Percentiles rank a stretch among this genome's conserved stretches.
phyloP scores from a whole-genome alignment of 2,329 filamentous ascomycete genomes.

The Xylaria sp. region DNA sequence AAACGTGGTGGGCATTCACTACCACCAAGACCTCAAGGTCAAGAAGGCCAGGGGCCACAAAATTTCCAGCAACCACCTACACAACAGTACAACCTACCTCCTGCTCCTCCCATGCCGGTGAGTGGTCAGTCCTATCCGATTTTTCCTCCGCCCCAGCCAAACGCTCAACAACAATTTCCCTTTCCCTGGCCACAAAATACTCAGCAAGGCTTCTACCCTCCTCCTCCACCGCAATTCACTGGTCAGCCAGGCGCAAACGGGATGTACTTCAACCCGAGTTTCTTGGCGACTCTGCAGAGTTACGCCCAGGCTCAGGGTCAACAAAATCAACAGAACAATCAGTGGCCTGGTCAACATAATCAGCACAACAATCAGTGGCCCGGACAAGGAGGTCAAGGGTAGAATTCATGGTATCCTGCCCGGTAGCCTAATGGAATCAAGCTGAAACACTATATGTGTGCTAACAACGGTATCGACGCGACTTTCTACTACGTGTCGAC shows the following conservation, averaged over 20 bases:
- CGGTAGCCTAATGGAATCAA: neutral
- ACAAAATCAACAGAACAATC: slow-evolving; percentile 52
- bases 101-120: slow-evolving; percentile 48
- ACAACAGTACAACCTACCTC: slow-evolving; percentile 47
- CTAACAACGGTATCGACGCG: neutral
- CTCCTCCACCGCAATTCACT: slow-evolving; percentile 57
- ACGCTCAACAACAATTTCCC: slow-evolving; percentile 56
- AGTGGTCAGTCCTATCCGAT: slow-evolving; percentile 49
- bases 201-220: slow-evolving; percentile 49
- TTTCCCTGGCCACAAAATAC: slow-evolving; percentile 57
- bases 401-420: slow-evolving; percentile 25
- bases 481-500: neutral
- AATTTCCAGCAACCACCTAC: slow-evolving; percentile 53
- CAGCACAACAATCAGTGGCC: slow-evolving; percentile 45
- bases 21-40: slow-evolving; percentile 49
- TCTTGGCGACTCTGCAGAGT: slow-evolving; percentile 63
- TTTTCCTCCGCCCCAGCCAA: slow-evolving; percentile 47
- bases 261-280: slow-evolving; percentile 67
- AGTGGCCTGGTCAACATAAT: slow-evolving; percentile 38
- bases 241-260: slow-evolving; percentile 52
- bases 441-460: neutral
- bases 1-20: slow-evolving; percentile 58
- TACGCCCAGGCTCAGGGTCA: slow-evolving; percentile 52
- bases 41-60: slow-evolving; percentile 40
- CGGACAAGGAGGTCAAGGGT: slow-evolving; percentile 44